A percentile compares a stretch with the other conserved stretches of the same genome.
Evolutionary conservation across 768 basidiomycete species (phyloP).

Genomic region (Dentipellis sp.): DNA sequence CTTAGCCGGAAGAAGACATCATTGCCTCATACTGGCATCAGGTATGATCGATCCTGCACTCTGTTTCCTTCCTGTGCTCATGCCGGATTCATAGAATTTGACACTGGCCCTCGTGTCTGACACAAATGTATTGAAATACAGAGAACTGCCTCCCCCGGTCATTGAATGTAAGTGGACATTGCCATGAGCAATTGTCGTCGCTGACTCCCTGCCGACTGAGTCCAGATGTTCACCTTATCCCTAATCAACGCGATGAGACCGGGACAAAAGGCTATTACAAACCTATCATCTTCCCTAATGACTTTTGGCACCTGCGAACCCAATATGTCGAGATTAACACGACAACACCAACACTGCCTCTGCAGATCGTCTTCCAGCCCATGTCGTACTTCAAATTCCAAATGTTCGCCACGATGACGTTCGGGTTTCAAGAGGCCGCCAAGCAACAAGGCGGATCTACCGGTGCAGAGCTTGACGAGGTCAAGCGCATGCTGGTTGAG

Average conservation of each 20-base stretch:
- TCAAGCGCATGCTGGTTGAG: conserved; percentile 89
- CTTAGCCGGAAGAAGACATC: conserved; percentile 35
- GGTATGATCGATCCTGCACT: conserved; percentile 28
- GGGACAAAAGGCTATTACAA: conserved; percentile 68
- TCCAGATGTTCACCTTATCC: conserved; percentile 57
- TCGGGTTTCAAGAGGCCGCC: conserved; percentile 81
- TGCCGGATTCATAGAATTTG: conserved; percentile 48
- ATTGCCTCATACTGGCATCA: conserved; percentile 82
- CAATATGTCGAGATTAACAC: conserved; percentile 79
- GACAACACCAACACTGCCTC: conserved; percentile 70
- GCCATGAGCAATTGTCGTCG: background rate
- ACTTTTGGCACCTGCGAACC: conserved; percentile 86
- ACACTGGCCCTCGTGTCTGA: conserved; percentile 83
- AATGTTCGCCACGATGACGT: conserved; percentile 74
- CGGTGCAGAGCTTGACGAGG: conserved; percentile 79
- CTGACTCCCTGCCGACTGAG: conserved; percentile 12
- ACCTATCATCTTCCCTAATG: conserved; percentile 87
- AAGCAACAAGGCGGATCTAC: conserved; percentile 57
- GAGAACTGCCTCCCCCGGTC: conserved; percentile 48
- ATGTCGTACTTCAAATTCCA: conserved; percentile 86
- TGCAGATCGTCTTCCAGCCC: conserved; percentile 78
- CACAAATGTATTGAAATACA: conserved; percentile 40
- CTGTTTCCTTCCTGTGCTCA: too few relatives aligned
- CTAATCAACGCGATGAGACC: conserved; percentile 49
- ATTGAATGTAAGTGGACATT: conserved; percentile 43